phyloP scores from a whole-genome alignment of 2,329 filamentous ascomycete species.

The Neurospora sp. region DNA sequence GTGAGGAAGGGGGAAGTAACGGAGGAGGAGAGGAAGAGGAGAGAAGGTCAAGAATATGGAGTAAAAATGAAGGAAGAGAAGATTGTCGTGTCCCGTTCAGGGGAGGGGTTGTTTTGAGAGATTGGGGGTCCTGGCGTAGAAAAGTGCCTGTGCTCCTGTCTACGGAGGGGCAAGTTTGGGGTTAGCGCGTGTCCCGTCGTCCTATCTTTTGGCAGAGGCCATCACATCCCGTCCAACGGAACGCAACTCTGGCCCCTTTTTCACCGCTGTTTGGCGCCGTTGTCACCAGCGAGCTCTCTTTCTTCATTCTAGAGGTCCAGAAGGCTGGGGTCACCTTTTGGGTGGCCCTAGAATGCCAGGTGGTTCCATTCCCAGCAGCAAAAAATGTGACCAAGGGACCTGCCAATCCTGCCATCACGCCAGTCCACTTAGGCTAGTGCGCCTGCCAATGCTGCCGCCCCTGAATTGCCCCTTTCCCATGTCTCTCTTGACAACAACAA shows the following conservation, averaged over 20 bases:
- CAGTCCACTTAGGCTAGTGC: background rate
- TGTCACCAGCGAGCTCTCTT: background rate
- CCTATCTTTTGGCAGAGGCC: background rate
- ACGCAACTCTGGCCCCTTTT: background rate
- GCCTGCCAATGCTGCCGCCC: background rate
- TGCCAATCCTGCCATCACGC: background rate
- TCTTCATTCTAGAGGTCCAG: background rate
- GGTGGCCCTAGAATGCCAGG: background rate
- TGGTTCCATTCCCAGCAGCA: background rate
- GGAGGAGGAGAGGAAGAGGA: background rate
- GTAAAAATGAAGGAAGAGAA: background rate
- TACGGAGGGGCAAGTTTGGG: background rate
- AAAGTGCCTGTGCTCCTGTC: background rate
- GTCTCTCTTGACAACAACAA: background rate
- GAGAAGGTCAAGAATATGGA: background rate
- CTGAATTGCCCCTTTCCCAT: background rate
- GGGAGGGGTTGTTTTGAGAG: background rate
- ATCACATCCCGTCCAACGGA: background rate
- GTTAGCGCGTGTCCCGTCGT: background rate
- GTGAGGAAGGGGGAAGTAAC: slow-evolving; percentile 5
- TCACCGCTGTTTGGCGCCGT: background rate
- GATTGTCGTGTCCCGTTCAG: background rate
- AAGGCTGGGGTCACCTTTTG: background rate
- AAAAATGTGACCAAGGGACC: background rate
- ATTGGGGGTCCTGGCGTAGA: background rate